phyloP scores from a whole-genome alignment of 129 eudicot genomes.

The Cynara cardunculus region DNA sequence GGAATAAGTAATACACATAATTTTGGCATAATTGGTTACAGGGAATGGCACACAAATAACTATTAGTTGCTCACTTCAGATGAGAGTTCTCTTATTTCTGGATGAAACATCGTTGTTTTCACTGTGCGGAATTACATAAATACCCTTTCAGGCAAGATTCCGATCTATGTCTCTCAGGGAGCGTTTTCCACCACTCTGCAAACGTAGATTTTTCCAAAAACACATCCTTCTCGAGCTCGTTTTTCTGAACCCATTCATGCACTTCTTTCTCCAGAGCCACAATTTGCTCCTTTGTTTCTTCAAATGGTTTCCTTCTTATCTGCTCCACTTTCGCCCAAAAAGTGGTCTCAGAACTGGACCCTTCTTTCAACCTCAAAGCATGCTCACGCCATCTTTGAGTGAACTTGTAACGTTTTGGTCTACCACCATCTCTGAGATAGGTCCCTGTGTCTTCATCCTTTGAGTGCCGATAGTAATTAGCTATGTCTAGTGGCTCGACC shows the following conservation, averaged over 20 bases:
- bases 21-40: background rate
- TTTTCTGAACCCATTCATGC: constrained; percentile 31
- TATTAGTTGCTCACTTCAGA: background rate
- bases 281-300: constrained; percentile 38
- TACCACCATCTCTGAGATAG: constrained; percentile 53
- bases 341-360: constrained; percentile 52
- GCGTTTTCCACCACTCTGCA: constrained; percentile 76
- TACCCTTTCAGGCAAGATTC: constrained; percentile 43
- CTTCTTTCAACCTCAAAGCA: constrained; percentile 36
- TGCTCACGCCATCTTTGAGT: constrained; percentile 86
- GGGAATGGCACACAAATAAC: background rate
- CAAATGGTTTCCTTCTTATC: constrained; percentile 37
- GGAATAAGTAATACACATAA: background rate
- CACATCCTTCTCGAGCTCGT: constrained; percentile 43
- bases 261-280: constrained; percentile 44
- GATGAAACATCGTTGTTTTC: background rate
- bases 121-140: background rate
- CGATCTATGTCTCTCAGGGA: constrained; percentile 52
- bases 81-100: background rate
- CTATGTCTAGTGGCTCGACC: constrained; percentile 86
- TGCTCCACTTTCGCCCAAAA: constrained; percentile 97
- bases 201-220: constrained; percentile 68
- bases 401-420: constrained; percentile 72
- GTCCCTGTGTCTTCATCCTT: constrained; percentile 89
- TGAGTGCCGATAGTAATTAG: constrained; percentile 79